Evolutionary conservation across 2,329 filamentous ascomycete genomes (phyloP).

Genomic region (Botryotinia globosa): DNA sequence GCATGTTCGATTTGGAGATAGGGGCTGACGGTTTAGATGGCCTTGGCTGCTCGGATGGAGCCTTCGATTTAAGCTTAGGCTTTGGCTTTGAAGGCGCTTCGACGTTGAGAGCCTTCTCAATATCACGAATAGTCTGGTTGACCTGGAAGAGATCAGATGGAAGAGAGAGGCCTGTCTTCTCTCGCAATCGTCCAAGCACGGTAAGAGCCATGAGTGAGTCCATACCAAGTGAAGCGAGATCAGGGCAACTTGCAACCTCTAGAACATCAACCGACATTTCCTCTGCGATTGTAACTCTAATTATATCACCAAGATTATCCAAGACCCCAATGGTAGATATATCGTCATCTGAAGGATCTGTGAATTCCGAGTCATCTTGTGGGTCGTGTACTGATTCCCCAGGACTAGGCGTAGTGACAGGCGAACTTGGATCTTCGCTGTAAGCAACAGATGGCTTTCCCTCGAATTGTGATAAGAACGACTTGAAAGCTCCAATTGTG

Average conservation of each 20-base stretch:
- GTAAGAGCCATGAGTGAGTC: constrained; percentile 58
- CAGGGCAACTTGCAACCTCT: constrained; percentile 54
- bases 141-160: constrained; percentile 60
- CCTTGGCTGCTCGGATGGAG: constrained; percentile 2
- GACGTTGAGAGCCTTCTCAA: constrained; percentile 61
- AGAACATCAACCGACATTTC: constrained; percentile 71
- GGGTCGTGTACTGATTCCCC: constrained; percentile 15
- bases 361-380: constrained; percentile 38
- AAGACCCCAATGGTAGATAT: constrained; percentile 49
- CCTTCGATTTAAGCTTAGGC: constrained; percentile 33
- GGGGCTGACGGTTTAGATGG: constrained; percentile 37
- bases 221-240: constrained; percentile 56
- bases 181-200: constrained; percentile 53
- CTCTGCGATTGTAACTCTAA: constrained; percentile 65
- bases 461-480: constrained; percentile 44
- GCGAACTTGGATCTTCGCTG: constrained; percentile 18
- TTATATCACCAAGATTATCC: constrained; percentile 48
- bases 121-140: constrained; percentile 61
- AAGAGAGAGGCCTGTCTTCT: constrained; percentile 52
- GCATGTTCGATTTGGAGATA: constrained; percentile 43
- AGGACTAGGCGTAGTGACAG: constrained; percentile 10
- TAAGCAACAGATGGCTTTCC: constrained; percentile 22
- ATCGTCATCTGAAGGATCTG: constrained; percentile 48
- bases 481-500: constrained; percentile 50
- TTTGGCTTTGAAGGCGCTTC: constrained; percentile 27